Evolutionary conservation across 2,329 filamentous ascomycete species (phyloP).

Genomic region (Capronia epimyces): DNA sequence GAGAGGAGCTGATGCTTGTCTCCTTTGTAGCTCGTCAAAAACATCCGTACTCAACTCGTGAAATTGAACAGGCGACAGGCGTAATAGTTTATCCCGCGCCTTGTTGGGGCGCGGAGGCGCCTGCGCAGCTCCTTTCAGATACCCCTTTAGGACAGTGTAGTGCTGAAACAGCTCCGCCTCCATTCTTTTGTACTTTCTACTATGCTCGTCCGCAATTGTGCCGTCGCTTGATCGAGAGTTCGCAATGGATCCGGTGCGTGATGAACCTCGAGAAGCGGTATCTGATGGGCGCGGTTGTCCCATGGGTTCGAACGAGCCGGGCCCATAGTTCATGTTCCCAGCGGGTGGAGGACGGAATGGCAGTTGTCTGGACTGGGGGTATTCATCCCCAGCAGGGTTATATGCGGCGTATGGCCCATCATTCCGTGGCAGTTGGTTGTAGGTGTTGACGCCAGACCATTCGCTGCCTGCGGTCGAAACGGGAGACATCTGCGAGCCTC

Average conservation of each 20-base stretch:
- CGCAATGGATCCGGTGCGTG: slow-evolving; percentile 81
- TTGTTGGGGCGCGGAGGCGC: slow-evolving; percentile 58
- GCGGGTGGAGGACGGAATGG: slow-evolving; percentile 18
- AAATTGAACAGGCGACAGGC: slow-evolving; percentile 87
- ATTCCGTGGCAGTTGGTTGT: slow-evolving; percentile 45
- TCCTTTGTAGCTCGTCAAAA: slow-evolving; percentile 85
- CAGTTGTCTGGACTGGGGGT: slow-evolving; percentile 9
- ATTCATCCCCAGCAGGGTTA: slow-evolving; percentile 17
- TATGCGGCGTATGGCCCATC: slow-evolving; percentile 46
- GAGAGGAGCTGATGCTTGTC: slow-evolving; percentile 59
- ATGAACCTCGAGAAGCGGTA: slow-evolving; percentile 54
- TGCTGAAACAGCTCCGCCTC: slow-evolving; percentile 74
- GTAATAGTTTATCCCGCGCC: slow-evolving; percentile 87
- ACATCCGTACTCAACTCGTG: slow-evolving; percentile 97
- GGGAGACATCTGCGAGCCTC: slow-evolving; percentile 54
- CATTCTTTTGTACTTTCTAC: slow-evolving; percentile 52
- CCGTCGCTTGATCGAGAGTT: slow-evolving; percentile 68
- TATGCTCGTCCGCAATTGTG: slow-evolving; percentile 61
- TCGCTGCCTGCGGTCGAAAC: slow-evolving; percentile 77
- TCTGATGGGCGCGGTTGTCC: slow-evolving; percentile 39
- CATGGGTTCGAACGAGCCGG: slow-evolving; percentile 28
- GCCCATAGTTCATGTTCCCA: slow-evolving; percentile 16
- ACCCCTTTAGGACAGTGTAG: slow-evolving; percentile 72
- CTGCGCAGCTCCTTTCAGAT: slow-evolving; percentile 49
- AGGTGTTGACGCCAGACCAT: slow-evolving; percentile 67